Percentiles rank a stretch among this genome's conserved stretches.
Evolutionary conservation across 148 eudicot genomes (phyloP).

Genomic region (Salicornia ramosissima): DNA sequence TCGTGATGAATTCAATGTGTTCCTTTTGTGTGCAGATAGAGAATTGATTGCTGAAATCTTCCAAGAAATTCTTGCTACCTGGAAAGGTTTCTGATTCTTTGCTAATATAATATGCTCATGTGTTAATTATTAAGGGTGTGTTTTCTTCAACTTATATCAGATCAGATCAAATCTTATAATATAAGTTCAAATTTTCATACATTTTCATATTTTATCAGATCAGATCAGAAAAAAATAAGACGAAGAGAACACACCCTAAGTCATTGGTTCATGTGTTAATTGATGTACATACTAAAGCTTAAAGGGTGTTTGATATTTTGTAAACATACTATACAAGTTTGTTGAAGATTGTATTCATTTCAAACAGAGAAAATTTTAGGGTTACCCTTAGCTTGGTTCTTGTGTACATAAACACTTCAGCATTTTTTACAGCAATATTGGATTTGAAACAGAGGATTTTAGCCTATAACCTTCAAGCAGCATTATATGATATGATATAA

Average conservation of each 20-base stretch:
- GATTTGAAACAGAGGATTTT: background rate
- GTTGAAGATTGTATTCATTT: constrained; percentile 5
- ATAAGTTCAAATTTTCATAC: too few species aligned
- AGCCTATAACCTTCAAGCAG: background rate
- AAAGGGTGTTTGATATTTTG: background rate
- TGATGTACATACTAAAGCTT: constrained; percentile 16
- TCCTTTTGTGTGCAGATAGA: constrained; percentile 68
- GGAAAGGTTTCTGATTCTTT: constrained; percentile 79
- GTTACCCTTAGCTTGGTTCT: background rate
- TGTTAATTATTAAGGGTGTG: background rate
- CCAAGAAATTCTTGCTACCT: constrained; percentile 68
- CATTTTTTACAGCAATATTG: background rate
- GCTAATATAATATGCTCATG: background rate
- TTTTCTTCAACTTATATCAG: too few species aligned
- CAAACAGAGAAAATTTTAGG: background rate
- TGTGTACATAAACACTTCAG: background rate
- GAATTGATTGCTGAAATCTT: constrained; percentile 71
- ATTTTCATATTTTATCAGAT: too few species aligned
- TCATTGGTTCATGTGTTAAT: constrained; percentile 12
- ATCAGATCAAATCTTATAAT: too few species aligned
- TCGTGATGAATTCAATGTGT: constrained; percentile 62
- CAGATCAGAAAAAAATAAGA: too few species aligned
- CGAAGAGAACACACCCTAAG: too few species aligned
- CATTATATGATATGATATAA: too few species aligned
- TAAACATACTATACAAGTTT: background rate